Percentiles rank a stretch among this genome's conserved stretches.
Conservation (phyloP, 305 asterid species). For the Rubia balearica region DNA sequence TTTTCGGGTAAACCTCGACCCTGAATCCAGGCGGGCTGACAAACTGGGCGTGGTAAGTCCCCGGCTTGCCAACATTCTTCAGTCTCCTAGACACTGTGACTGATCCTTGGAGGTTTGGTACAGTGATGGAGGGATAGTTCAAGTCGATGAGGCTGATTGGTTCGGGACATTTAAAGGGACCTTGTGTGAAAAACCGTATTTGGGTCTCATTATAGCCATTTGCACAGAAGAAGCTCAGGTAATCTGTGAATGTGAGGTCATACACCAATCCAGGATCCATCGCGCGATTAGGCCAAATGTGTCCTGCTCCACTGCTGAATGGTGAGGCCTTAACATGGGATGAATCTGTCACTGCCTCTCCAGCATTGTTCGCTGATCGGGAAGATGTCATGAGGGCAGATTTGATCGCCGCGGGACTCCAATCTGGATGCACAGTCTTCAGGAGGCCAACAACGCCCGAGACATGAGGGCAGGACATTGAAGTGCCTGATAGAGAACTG, state of each 20-base stretch:
- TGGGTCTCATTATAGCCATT: neutral
- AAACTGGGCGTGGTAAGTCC: slow-evolving; percentile 45
- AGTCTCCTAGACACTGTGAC: slow-evolving; percentile 55
- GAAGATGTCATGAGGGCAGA: slow-evolving; percentile 1
- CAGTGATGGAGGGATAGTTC: slow-evolving; percentile 85
- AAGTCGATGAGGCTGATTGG: slow-evolving; percentile 38
- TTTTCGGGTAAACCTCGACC: slow-evolving; percentile 40
- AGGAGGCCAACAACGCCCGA: neutral
- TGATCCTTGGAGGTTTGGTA: slow-evolving; percentile 47
- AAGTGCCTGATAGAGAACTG: slow-evolving; percentile 73
- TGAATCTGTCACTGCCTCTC: neutral
- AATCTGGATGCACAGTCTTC: neutral
- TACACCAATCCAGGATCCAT: neutral
- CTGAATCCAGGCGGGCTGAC: slow-evolving; percentile 55
- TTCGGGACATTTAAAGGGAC: neutral
- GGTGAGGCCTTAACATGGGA: neutral
- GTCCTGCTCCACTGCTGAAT: neutral
- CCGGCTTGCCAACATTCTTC: slow-evolving; percentile 73
- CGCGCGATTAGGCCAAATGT: neutral
- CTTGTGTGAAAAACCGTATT: neutral
- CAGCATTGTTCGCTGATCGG: neutral
- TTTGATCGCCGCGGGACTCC: neutral
- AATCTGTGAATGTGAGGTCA: neutral
- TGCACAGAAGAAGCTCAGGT: neutral
- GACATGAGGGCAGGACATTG: neutral